Evolutionary conservation across 331 rosid species (phyloP), one percentile per base, ranked within the genome.

Genomic region (Acacia concinna): DNA sequence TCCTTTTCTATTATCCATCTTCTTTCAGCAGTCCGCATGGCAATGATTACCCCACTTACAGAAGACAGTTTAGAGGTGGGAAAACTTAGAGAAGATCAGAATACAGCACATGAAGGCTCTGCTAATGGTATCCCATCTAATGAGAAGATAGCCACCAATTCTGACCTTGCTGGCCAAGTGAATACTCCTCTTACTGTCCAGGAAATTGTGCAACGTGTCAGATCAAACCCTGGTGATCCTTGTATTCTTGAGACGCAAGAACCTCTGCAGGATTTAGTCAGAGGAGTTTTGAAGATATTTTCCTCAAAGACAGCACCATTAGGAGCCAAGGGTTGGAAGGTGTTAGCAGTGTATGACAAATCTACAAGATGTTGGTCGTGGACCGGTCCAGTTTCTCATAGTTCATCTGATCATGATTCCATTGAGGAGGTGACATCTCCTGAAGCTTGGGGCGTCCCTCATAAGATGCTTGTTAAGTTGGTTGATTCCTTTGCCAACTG

Each of bases 241-340:
- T 88, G 90, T 70, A 90, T 96, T 71, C 98, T 96, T 70, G 99
- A 96, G 91, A 96, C 97, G 1, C 98, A 96, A 85, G 99, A 96
- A 82, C 98, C 99, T 65, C 89, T 93, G 35, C 98, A 93, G 78
- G 99, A 96, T 84, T 88, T 96, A 89, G 97, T 96, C 80, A 93
- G 99, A 84, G 99, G 99, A 78, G 98, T 91, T 85, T 84, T 96
- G 76, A 96, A 91, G 90, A 88, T 93, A 79, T 91, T 96, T 87
- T 96, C 98, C 65, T 93, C 99, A n/a, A 96, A 87, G 85, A 91
- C 99, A 28, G 98, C 99, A 15, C 99, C 99, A 23, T 86, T 96
- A 62, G 99, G 97, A 67, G 99, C 91, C 6, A 96, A 96, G 83
- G 98, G 95, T 71, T 96, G 99, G 99, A 96, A 96, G 90, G 83